Conservation (phyloP, 805 yeast species). For the Candida ascalaphidarum region DNA sequence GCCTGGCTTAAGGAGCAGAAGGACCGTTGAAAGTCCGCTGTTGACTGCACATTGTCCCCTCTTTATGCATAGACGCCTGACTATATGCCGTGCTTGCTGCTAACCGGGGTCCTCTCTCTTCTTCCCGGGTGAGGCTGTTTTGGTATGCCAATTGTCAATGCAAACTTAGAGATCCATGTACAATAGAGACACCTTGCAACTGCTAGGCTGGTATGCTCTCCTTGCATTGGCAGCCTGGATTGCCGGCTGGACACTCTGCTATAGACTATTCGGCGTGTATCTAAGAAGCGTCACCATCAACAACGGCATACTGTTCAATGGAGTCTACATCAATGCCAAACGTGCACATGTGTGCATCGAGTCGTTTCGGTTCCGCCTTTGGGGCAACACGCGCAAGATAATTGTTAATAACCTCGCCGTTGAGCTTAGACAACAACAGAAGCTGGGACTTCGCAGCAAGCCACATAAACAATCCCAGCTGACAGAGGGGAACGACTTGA, state of each 20-base stretch:
- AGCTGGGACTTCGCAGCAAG: neutral
- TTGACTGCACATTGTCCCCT: too few relatives aligned
- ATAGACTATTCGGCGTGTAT: constrained; percentile 22
- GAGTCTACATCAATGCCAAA: constrained; percentile 11
- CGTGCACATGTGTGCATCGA: constrained; percentile 8
- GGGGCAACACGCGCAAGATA: constrained; percentile 29
- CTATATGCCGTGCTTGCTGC: too few relatives aligned
- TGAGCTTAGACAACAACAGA: constrained; percentile 1
- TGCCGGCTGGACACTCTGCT: constrained; percentile 21
- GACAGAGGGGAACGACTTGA: constrained; percentile 1
- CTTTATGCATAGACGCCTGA: too few relatives aligned
- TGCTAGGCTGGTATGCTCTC: too few relatives aligned
- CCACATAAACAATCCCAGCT: neutral
- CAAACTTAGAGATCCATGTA: too few relatives aligned
- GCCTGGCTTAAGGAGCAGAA: too few relatives aligned
- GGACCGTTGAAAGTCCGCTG: too few relatives aligned
- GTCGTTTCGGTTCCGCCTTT: constrained; percentile 22
- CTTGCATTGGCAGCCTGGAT: constrained; percentile 20
- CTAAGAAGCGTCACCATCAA: constrained; percentile 22
- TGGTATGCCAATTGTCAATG: too few relatives aligned
- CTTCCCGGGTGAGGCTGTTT: too few relatives aligned
- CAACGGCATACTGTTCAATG: constrained; percentile 31
- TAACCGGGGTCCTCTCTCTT: too few relatives aligned
- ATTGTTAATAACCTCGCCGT: constrained; percentile 19
- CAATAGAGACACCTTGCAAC: too few relatives aligned